These are phyloP conservation scores for Lenzites betulinus DNA, from an alignment of 768 basidiomycete species.

Conservation along the genomic window DNA sequence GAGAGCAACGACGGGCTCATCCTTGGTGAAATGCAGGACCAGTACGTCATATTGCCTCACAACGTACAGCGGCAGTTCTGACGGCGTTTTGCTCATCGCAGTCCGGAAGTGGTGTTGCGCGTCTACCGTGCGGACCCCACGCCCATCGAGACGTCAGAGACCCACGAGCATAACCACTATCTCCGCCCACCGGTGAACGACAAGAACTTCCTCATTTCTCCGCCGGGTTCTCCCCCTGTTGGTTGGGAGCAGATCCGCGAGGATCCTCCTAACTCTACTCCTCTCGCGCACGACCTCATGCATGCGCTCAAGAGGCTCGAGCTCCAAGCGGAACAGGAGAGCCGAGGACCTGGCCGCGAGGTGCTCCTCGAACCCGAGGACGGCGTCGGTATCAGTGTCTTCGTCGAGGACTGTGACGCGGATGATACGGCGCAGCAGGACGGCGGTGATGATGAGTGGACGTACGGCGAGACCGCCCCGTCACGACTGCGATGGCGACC, in stretches of 20 bases:
- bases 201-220: conserved; percentile 97
- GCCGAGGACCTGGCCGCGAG: conserved; percentile 42
- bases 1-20: conserved; percentile 61
- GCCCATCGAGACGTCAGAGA: conserved; percentile 47
- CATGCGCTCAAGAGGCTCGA: conserved; percentile 74
- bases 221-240: conserved; percentile 95
- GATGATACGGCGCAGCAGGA: conserved; percentile 33
- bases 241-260: conserved; percentile 94
- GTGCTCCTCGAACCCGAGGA: conserved; percentile 70
- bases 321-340: conserved; percentile 43
- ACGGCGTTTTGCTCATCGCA: conserved; percentile 27
- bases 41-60: conserved; percentile 44
- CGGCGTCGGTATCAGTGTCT: conserved; percentile 73
- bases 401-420: conserved; percentile 71
- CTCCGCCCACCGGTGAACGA: conserved; percentile 78
- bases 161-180: conserved; percentile 41
- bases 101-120: conserved; percentile 53
- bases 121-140: conserved; percentile 78
- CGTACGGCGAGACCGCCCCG: conserved; percentile 53
- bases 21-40: conserved; percentile 51
- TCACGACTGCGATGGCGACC: conserved; percentile 41
- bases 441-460: conserved; percentile 50
- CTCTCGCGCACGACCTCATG: conserved; percentile 88
- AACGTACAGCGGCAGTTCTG: not conserved
- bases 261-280: conserved; percentile 82